Evolutionary conservation across 371 early-diverging fungal species (phyloP).

Genomic region (Haplosporangium sp.): DNA sequence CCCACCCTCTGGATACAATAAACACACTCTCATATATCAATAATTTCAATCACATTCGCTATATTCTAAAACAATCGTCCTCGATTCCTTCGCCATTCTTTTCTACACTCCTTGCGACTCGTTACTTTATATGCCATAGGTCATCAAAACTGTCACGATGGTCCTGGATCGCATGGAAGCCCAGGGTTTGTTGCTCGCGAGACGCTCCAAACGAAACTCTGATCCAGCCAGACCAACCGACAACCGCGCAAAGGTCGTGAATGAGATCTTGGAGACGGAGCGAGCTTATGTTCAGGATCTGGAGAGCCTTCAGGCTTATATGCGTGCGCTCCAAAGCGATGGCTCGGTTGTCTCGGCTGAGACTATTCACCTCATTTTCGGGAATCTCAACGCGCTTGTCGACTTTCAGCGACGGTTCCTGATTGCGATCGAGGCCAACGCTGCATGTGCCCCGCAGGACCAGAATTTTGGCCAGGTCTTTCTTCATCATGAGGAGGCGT

Average conservation of each 20-base stretch:
- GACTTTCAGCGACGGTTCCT: slow-evolving; percentile 96
- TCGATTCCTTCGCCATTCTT: no score
- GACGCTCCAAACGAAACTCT: slow-evolving; percentile 60
- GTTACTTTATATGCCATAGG: slow-evolving; percentile 16
- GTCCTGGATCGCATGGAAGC: slow-evolving; percentile 77
- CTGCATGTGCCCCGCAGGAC: slow-evolving; percentile 75
- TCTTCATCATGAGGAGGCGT: slow-evolving; percentile 80
- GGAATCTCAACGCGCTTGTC: slow-evolving; percentile 89
- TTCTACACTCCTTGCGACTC: no score
- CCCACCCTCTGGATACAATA: no score
- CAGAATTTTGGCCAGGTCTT: slow-evolving; percentile 89
- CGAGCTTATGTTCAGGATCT: slow-evolving; percentile 90
- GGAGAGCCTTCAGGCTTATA: slow-evolving; percentile 83
- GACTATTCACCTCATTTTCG: slow-evolving; percentile 84
- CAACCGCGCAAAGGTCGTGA: slow-evolving; percentile 85
- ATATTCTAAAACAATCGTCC: no score
- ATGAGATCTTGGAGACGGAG: slow-evolving; percentile 93
- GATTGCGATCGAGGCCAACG: slow-evolving; percentile 87
- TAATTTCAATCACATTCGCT: no score
- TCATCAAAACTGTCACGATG: slow-evolving; percentile 73
- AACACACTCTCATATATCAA: no score
- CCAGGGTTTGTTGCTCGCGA: slow-evolving; percentile 68
- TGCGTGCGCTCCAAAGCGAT: slow-evolving; percentile 62
- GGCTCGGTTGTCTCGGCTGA: slow-evolving; percentile 63
- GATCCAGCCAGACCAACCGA: slow-evolving; percentile 74